phyloP scores from a whole-genome alignment of 768 basidiomycete species.

The Cantharellus cinnabarinus region DNA sequence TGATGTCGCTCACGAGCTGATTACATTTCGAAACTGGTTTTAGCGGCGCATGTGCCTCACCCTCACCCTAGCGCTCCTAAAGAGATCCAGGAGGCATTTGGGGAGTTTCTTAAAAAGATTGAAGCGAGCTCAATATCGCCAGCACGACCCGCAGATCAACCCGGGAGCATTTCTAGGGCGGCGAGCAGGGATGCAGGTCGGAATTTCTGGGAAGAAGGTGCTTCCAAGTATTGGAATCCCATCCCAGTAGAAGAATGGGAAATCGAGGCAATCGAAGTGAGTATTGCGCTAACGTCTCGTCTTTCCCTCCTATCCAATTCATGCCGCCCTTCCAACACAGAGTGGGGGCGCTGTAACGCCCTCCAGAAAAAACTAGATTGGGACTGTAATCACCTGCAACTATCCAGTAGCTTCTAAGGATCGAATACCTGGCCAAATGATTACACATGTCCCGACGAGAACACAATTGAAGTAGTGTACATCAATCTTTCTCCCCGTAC shows the following conservation, averaged over 20 bases:
- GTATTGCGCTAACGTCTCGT: slow-evolving; percentile 10
- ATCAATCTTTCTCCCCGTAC: slow-evolving; percentile 75
- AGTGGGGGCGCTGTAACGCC: too few species aligned
- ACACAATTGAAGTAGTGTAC: too few species aligned
- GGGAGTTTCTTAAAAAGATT: slow-evolving; percentile 23
- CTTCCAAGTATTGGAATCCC: slow-evolving; percentile 38
- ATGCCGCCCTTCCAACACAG: too few species aligned
- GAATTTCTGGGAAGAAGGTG: slow-evolving; percentile 32
- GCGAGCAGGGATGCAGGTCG: slow-evolving; percentile 15
- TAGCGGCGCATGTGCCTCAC: slow-evolving; percentile 23
- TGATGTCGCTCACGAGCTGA: not conserved
- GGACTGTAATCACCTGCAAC: too few species aligned
- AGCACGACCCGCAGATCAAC: slow-evolving; percentile 7
- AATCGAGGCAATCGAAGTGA: slow-evolving; percentile 46
- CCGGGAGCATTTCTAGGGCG: not conserved
- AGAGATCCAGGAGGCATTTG: slow-evolving; percentile 32
- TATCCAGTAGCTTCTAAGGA: too few species aligned
- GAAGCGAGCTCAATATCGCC: slow-evolving; percentile 11
- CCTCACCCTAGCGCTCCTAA: slow-evolving; percentile 50
- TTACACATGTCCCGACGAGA: too few species aligned
- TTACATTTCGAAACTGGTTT: not conserved
- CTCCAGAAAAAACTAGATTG: too few species aligned
- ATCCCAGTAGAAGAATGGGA: slow-evolving; percentile 33
- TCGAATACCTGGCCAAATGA: too few species aligned
- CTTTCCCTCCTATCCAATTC: not conserved